These are phyloP conservation scores for Penicillium sp. DNA, from an alignment of 2,329 filamentous ascomycete species.

Conservation along the genomic window DNA sequence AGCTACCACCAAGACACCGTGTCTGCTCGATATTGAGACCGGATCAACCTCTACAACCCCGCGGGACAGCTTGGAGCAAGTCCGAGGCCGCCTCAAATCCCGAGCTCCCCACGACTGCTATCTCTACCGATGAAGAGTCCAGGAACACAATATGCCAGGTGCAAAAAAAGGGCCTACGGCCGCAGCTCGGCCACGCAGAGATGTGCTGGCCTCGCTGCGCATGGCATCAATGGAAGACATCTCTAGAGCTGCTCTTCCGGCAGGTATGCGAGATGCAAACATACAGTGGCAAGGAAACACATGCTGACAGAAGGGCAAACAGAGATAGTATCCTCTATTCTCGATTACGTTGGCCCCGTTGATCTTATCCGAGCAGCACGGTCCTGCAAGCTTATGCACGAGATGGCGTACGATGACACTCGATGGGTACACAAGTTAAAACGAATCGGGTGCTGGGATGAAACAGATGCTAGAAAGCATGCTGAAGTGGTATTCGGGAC, in stretches of 20 bases:
- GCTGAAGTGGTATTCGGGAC: slow-evolving; percentile 65
- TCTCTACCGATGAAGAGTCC: slow-evolving; percentile 26
- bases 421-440: slow-evolving; percentile 86
- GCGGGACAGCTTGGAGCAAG: not conserved
- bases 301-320: slow-evolving; percentile 25
- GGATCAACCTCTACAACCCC: not conserved
- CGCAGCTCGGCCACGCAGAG: slow-evolving; percentile 39
- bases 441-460: slow-evolving; percentile 89
- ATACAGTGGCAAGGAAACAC: not conserved
- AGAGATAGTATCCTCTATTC: slow-evolving; percentile 85
- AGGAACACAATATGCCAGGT: slow-evolving; percentile 45
- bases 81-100: not conserved
- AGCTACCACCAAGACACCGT: not conserved
- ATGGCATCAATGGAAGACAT: slow-evolving; percentile 73
- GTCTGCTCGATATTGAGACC: not conserved
- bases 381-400: slow-evolving; percentile 79
- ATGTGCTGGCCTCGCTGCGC: slow-evolving; percentile 72
- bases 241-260: slow-evolving; percentile 74
- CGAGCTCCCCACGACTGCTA: slow-evolving; percentile 4
- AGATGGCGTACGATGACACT: slow-evolving; percentile 98
- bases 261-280: slow-evolving; percentile 55
- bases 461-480: slow-evolving; percentile 74
- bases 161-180: slow-evolving; percentile 44
- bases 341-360: slow-evolving; percentile 81
- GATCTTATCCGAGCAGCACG: slow-evolving; percentile 84